Base-by-base conservation (phyloP, 2,329 filamentous ascomycete genomes). In the Epichloe bromicola region DNA sequence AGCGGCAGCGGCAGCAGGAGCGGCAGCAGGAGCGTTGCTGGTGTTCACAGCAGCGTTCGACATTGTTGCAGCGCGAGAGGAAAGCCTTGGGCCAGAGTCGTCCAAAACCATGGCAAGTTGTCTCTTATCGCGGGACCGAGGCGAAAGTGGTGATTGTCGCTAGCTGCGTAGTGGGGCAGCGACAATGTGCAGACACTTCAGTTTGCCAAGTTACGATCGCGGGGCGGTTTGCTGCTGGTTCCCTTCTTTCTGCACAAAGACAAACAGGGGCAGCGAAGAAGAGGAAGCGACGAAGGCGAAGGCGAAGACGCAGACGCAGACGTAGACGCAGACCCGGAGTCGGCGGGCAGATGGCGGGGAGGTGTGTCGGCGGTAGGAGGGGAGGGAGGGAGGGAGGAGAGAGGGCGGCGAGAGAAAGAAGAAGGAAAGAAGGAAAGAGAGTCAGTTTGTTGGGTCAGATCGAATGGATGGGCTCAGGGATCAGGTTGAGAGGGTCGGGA, bases 71-170 rank as follows among this genome's bases (percentile, higher is more conserved):
- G 61, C 61, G 46, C 46, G 43, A 34, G 63, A 65, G 53, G 67
- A 63, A 53, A 65, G 60, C 60, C 67, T 61, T 54, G 60, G 59
- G 52, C 61, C 66, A 54, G 65, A 65, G 56, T 70, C 66, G 59
- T 68, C 67, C 61, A 69, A 65, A 33, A 68, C 66, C 67, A 70
- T 68, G 62, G 59, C 60, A 64, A 42, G 37, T 15, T 41, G 34
- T 23, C 20, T 26, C 26, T 36, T 17, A 10, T 48, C 44, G 44
- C 40, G 36, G 20, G 19, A 33, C 14, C 33, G 34, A 40, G 26
- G 36, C 14, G 17, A 40, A 38, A 47, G 46, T 43, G 45, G 44
- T 15, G n/a, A 55, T 52, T 57, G 55, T 46, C 37, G 48, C 48
- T 51, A 37, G 33, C 48, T 39, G 37, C 7, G 41, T 33, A 15